Conservation (phyloP, 306 rosid genomes). For the Cicer chorassanicum region DNA sequence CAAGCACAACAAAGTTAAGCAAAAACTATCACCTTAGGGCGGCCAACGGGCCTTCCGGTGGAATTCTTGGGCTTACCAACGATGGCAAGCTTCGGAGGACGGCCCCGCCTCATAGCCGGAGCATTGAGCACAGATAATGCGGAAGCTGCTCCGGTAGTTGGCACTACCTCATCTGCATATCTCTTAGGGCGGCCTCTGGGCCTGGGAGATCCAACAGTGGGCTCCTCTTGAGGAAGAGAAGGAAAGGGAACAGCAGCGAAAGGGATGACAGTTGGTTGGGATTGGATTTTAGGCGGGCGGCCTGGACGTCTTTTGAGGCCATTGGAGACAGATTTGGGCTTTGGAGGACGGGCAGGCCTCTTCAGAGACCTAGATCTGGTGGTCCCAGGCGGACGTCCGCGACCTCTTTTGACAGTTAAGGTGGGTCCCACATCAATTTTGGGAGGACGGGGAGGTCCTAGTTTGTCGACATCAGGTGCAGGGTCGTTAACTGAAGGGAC, state of each 20-base stretch:
- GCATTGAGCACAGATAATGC: no score
- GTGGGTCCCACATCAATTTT: no score
- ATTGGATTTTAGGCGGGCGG: conserved; percentile 69
- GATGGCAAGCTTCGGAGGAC: conserved; percentile 44
- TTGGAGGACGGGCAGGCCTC: conserved; percentile 63
- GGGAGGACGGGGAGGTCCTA: no score
- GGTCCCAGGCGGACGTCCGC: conserved; percentile 65
- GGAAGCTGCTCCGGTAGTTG: neutral
- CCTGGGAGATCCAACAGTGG: conserved; percentile 37
- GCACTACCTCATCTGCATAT: neutral
- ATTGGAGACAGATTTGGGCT: conserved; percentile 61
- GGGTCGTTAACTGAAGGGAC: no score
- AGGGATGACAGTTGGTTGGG: conserved; percentile 56
- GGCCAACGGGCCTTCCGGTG: conserved; percentile 61
- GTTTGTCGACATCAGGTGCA: no score
- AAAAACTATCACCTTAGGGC: conserved; percentile 65
- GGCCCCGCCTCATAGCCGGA: conserved; percentile 10
- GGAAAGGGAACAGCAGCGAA: conserved; percentile 42
- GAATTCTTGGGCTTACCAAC: conserved; percentile 38
- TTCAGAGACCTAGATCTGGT: conserved; percentile 48
- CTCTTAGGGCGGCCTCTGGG: conserved; percentile 74
- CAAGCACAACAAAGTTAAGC: neutral
- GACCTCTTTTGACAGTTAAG: conserved; percentile 44
- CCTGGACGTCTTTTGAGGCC: conserved; percentile 70
- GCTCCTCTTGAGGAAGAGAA: neutral